phyloP scores from a whole-genome alignment of 495 filamentous ascomycete genomes.

The Ascodesmis nigricans region DNA sequence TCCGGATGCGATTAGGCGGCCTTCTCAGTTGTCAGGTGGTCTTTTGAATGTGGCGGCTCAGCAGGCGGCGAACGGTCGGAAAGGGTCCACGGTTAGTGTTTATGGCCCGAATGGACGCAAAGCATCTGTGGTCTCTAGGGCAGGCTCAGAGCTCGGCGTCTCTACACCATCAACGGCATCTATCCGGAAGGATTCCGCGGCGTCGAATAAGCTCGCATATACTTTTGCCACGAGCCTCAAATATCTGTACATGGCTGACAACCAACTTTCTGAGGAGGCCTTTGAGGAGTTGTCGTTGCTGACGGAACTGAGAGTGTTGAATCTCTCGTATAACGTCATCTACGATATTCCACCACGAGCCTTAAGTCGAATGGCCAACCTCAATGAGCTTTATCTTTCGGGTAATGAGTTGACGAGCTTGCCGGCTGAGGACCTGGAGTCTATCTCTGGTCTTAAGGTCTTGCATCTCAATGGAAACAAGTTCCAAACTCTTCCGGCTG shows the following conservation, averaged over 20 bases:
- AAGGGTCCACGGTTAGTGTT: slow-evolving; percentile 59
- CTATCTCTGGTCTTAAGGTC: slow-evolving; percentile 61
- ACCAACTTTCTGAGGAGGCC: slow-evolving; percentile 75
- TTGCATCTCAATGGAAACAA: slow-evolving; percentile 94
- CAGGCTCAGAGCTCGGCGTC: slow-evolving; percentile 30
- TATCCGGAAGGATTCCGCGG: slow-evolving; percentile 63
- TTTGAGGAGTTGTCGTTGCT: slow-evolving; percentile 75
- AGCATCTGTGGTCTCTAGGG: slow-evolving; percentile 54
- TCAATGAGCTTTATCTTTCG: slow-evolving; percentile 83
- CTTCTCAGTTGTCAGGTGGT: slow-evolving; percentile 63
- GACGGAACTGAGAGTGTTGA: slow-evolving; percentile 66
- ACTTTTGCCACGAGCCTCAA: slow-evolving; percentile 72
- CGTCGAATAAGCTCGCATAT: slow-evolving; percentile 47
- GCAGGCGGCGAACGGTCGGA: slow-evolving; percentile 41
- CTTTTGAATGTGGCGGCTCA: slow-evolving; percentile 53
- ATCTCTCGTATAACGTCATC: slow-evolving; percentile 84
- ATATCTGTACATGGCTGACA: slow-evolving; percentile 77
- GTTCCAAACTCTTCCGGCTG: slow-evolving; percentile 87
- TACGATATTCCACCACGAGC: slow-evolving; percentile 78
- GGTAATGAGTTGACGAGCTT: slow-evolving; percentile 83
- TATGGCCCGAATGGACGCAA: slow-evolving; percentile 58
- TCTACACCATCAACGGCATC: slow-evolving; percentile 1
- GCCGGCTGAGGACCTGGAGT: slow-evolving; percentile 84
- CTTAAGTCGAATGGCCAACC: slow-evolving; percentile 63
- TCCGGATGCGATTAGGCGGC: slow-evolving; percentile 33